These are phyloP conservation scores for Pyrenophora seminiperda DNA, from an alignment of 2,329 filamentous ascomycete genomes.

Conservation along the genomic window DNA sequence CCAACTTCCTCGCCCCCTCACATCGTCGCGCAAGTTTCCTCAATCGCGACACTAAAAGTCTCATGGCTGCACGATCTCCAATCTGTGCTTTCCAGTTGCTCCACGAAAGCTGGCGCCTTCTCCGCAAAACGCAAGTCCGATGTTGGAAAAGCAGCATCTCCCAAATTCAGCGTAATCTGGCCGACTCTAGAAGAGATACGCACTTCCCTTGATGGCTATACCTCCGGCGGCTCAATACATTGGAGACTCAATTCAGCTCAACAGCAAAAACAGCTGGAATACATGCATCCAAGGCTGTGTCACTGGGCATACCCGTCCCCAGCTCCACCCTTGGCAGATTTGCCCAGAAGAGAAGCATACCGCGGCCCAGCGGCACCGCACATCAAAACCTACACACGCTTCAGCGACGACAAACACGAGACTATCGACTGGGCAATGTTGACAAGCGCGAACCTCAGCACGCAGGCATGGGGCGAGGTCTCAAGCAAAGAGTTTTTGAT, in stretches of 20 bases:
- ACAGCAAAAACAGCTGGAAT: slow-evolving; percentile 75
- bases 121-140: slow-evolving; percentile 14
- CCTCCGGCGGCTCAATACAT: slow-evolving; percentile 79
- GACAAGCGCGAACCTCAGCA: slow-evolving; percentile 90
- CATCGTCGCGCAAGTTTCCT: slow-evolving; percentile 72
- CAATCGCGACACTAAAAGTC: slow-evolving; percentile 77
- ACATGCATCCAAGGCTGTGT: slow-evolving; percentile 71
- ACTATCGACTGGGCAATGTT: slow-evolving; percentile 82
- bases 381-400: slow-evolving; percentile 86
- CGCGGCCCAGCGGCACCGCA: slow-evolving; percentile 74
- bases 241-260: slow-evolving; percentile 73
- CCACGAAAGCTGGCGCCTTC: slow-evolving; percentile 14
- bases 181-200: slow-evolving; percentile 81
- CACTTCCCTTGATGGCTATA: slow-evolving; percentile 76
- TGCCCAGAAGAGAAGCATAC: slow-evolving; percentile 26
- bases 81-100: slow-evolving; percentile 38
- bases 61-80: slow-evolving; percentile 70
- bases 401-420: slow-evolving; percentile 42
- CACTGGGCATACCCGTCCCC: slow-evolving; percentile 63
- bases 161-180: slow-evolving; percentile 74
- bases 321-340: background rate
- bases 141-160: slow-evolving; percentile 48
- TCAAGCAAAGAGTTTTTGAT: slow-evolving; percentile 66
- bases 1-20: slow-evolving; percentile 37
- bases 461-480: slow-evolving; percentile 82